Base-by-base conservation (phyloP, 345 rosid species). In the Salix brachista region DNA sequence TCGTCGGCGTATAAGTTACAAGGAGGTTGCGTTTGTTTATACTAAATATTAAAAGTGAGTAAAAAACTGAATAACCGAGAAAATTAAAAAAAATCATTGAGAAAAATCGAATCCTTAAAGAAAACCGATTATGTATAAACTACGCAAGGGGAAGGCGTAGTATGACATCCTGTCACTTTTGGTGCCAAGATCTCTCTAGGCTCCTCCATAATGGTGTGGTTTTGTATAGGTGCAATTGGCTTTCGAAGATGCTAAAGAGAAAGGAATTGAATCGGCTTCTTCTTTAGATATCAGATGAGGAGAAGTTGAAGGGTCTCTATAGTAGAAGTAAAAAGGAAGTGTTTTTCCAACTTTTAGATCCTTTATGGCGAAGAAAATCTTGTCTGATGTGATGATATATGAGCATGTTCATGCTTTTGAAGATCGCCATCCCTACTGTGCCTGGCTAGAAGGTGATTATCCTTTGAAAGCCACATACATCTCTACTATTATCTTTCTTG, bases 81-180 rank as follows among this genome's bases (percentile, higher is more conserved):
- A 30, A 30, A 30, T 30, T 30, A 30, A 30, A 30, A 28, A 28
- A 28, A 28, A 28, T 28, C 28, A 28, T 28, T 30, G 32, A 30
- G 32, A 30, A 30, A 30, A 30, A 30, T 30, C 32, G 3, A 30
- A 2, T 30, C 32, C 32, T 30, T 30, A 2, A 30, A 30, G 32
- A 30, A 30, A 30, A 30, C 32, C 32, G 32, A 30, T 30, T 30
- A 30, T 30, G 32, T 30, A 78, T 84, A 94, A 32, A 90, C 91
- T 17, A 81, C 88, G n/a, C 84, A 86, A 30, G 94, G 94, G 68
- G 87, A 92, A 1, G 96, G 90, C 94, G 89, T 77, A 26, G 79
- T 73, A 41, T 94, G 98, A 67, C 94, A 89, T 32, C 85, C 93
- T 36, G 91, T 19, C 80, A 83, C 81, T 81, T 72, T 85, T 0